These are phyloP conservation scores for Cercospora sojina DNA, from an alignment of 2,329 filamentous ascomycete species.

Conservation along the genomic window DNA sequence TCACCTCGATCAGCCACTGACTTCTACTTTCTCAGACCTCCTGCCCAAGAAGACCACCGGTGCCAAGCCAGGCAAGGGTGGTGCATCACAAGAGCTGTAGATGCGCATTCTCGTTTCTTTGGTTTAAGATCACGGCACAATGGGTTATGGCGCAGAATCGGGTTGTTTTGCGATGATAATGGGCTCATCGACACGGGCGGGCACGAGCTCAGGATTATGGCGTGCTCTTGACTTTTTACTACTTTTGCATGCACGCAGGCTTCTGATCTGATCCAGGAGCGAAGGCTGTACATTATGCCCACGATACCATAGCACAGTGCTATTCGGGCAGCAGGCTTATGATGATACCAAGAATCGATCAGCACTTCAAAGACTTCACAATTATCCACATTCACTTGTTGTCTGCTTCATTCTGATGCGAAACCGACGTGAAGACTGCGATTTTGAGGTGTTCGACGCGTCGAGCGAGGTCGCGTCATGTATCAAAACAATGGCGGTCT, in stretches of 20 bases:
- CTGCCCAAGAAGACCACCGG: constrained; percentile 92
- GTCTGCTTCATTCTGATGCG: not conserved
- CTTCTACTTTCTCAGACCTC: constrained; percentile 64
- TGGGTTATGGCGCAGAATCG: constrained; percentile 36
- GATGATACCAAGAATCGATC: constrained; percentile 33
- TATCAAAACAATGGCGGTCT: constrained; percentile 10
- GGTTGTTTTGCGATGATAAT: constrained; percentile 38
- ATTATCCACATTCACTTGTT: not conserved
- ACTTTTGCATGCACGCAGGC: constrained; percentile 25
- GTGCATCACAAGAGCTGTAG: constrained; percentile 92
- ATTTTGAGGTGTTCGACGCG: constrained; percentile 1
- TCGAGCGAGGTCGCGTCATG: constrained; percentile 8
- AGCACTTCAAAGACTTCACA: constrained; percentile 21
- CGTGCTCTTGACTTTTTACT: constrained; percentile 27
- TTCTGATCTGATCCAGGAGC: constrained; percentile 31
- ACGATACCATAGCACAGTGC: constrained; percentile 24
- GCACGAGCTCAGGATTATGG: constrained; percentile 34
- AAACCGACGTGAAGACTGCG: constrained; percentile 5
- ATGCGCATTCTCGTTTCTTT: constrained; percentile 36
- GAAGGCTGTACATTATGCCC: constrained; percentile 32
- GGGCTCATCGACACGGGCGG: constrained; percentile 36
- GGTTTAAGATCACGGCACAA: constrained; percentile 30
- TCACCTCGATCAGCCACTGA: constrained; percentile 40
- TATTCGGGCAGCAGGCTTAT: constrained; percentile 29
- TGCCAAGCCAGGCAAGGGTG: constrained; percentile 80